Base-by-base conservation (phyloP, 179 eudicot genomes). In the Silene coronaria region DNA sequence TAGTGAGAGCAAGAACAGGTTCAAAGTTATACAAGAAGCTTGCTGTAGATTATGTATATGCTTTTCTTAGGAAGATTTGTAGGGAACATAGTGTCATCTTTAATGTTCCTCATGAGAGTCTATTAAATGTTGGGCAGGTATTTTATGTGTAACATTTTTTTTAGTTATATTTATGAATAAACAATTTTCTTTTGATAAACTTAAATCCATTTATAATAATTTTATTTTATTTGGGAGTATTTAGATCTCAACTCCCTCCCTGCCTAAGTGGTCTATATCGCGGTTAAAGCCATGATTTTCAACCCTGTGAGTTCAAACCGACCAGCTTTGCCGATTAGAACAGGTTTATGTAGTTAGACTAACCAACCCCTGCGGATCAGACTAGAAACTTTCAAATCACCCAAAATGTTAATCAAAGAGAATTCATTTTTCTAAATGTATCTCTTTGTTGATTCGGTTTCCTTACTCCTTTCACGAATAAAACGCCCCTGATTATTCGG, bases 41-140 rank as follows among this genome's bases (percentile, higher is more conserved):
- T 36, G 92, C 95, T 23, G 82, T 95, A 75, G 97, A 95, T 92
- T 95, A 90, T 78, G 76, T 95, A 11, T 95, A 95, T 84, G 97
- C 96, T 8, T 95, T 95, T 81, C 91, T 95, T 67, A 87, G 99
- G 89, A 95, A 92, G 82, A 89, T 92, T 21, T 95, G 99, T 87
- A 95, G 99, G 86, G 96, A 92, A 74, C 85, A 92, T 77, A 95
- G 99, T 84, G 97, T 91, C 5, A 92, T 95, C 76, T 92, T 92
- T 78, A 90, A 92, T 85, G 85, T 95, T 26, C 99, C 99, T 61
- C 99, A 95, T 88, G 99, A 95, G 71, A 92, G 91, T 83, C 82
- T 95, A 26, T 85, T 95, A 77, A 95, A 92, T 58, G 99, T 95
- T 48, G 99, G 99, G 1, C 99, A 95, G 81, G 79, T 95, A 66